phyloP scores from a whole-genome alignment of 805 yeast species.

The Tetrapisispora nanseiensis region DNA sequence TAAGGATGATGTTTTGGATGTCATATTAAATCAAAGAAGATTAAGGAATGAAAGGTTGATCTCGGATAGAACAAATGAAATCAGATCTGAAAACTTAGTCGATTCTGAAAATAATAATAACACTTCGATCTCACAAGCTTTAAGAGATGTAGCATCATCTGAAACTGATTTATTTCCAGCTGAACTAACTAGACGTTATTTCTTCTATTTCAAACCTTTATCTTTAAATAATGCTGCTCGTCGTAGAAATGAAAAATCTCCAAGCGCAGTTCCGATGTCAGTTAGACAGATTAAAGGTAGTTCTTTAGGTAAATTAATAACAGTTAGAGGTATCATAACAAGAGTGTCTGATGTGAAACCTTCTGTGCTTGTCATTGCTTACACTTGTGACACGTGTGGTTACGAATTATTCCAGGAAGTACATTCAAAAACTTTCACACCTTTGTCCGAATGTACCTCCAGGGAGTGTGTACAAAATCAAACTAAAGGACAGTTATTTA shows the following conservation, averaged over 20 bases:
- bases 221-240: conserved; percentile 31
- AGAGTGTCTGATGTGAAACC: conserved; percentile 96
- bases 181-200: conserved; percentile 76
- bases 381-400: conserved; percentile 96
- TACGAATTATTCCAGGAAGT: conserved; percentile 95
- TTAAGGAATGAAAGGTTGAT: conserved; percentile 68
- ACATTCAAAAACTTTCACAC: conserved; percentile 70
- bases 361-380: conserved; percentile 79
- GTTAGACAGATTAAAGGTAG: conserved; percentile 85
- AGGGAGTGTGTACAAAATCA: conserved; percentile 68
- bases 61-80: conserved; percentile 57
- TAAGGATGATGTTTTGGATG: conserved; percentile 86
- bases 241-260: conserved; percentile 18
- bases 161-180: conserved; percentile 65
- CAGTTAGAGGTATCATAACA: conserved; percentile 89
- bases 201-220: conserved; percentile 77
- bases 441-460: conserved; percentile 81
- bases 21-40: conserved; percentile 81
- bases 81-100: conserved; percentile 33
- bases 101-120: conserved; percentile 19
- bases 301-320: conserved; percentile 75
- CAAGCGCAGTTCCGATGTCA: conserved; percentile 42
- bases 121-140: conserved; percentile 20
- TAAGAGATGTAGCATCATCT: conserved; percentile 29
- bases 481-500: conserved; percentile 78